Evolutionary conservation across 2,329 filamentous ascomycete species (phyloP), one percentile per base, ranked within the genome.

Genomic region (Pseudodiploospora longispora): DNA sequence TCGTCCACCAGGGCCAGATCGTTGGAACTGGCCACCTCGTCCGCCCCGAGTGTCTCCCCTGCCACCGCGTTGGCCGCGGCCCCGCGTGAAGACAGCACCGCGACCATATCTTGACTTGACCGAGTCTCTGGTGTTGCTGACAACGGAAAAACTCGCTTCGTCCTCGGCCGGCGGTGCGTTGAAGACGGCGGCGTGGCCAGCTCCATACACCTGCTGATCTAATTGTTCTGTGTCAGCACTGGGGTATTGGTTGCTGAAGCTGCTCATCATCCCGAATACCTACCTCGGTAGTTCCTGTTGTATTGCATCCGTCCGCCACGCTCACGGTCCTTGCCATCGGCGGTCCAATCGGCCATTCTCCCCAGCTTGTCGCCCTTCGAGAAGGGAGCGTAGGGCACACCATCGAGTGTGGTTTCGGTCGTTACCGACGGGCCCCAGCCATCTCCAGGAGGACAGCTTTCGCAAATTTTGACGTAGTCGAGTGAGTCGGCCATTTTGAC

Each of bases 321-420:
- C 56, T 83, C 79, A 59, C 89, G 75, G 49, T 93, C 87, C 71
- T 96, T 96, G 65, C 86, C 82, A 63, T 96, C 93, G 39, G 82
- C 63, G 12, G 90, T 95, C 93, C 93, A 98, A 75, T 98, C 93
- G 49, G 93, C 93, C 90, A 98, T 97, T 66, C 93, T 90, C 61
- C 93, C 93, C 48, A 98, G 76, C 78, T 96, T 97, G 75, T 98
- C 93, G 64, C 88, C 89, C 71, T 98, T 98, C 55, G 90, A 96
- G 75, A 93, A 98, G 49, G 93, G 93, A 57, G 93, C 93, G 67
- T 96, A 98, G 34, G 93, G 93, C 40, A 97, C 88, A 63, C 93
- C 93, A 64, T 95, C 83, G 59, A 97, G 79, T 50, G 87, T 95
- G 52, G 87, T 95, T 65, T 95, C 87, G 58, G 72, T 80, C 49